phyloP scores from a whole-genome alignment of 805 yeast genomes.

The Komagataella ulmi region DNA sequence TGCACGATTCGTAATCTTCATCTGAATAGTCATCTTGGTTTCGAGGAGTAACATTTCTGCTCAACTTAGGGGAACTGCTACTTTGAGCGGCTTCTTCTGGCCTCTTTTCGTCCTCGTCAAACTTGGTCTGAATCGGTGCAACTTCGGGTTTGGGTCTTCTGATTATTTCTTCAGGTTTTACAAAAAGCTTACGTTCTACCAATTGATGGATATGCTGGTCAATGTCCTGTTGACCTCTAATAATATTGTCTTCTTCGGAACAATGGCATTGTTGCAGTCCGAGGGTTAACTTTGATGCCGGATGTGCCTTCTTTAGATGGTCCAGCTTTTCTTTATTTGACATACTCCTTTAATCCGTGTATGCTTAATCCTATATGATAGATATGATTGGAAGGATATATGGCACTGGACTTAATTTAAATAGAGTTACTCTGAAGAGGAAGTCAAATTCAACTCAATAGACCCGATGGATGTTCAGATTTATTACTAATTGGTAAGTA shows the following conservation, averaged over 20 bases:
- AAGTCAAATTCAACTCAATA: not conserved
- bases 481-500: not conserved
- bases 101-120: not conserved
- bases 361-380: not conserved
- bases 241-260: not conserved
- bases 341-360: not conserved
- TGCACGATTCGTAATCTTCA: conserved; percentile 2
- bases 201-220: not conserved
- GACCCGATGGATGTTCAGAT: not conserved
- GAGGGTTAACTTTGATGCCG: conserved; percentile 1
- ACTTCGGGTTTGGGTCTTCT: not conserved
- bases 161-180: not conserved
- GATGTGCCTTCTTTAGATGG: not conserved
- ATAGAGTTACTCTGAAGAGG: not conserved
- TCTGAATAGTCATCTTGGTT: not conserved
- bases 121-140: not conserved
- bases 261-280: not conserved
- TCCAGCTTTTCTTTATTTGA: not conserved
- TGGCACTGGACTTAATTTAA: not conserved
- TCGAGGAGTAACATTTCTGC: not conserved
- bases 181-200: not conserved
- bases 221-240: not conserved
- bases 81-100: not conserved
- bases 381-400: not conserved
- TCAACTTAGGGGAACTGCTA: not conserved